Conservation (phyloP, 2,329 filamentous ascomycete species). For the Bretziella fagacearum region DNA sequence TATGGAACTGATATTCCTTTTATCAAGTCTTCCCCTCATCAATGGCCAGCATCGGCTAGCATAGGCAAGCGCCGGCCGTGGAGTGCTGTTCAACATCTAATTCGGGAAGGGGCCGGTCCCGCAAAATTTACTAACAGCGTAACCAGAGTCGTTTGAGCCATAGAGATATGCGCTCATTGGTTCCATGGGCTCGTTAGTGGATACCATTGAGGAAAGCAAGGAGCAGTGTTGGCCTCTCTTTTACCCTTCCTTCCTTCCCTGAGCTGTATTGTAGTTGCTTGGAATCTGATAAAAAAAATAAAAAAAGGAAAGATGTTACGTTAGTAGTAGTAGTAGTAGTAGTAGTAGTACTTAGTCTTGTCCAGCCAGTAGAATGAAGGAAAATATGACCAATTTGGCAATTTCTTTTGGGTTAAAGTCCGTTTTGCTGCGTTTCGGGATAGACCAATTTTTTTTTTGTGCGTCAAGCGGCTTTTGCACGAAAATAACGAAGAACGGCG, state of each 20-base stretch:
- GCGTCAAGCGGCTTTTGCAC: neutral
- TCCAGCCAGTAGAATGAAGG: neutral
- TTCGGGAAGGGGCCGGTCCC: constrained; percentile 1
- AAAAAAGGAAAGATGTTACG: neutral
- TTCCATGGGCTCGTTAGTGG: too few species aligned
- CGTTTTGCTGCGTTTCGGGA: neutral
- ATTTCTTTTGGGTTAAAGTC: neutral
- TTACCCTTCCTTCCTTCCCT: too few species aligned
- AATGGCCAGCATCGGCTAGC: constrained; percentile 6
- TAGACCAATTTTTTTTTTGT: neutral
- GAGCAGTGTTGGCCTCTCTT: neutral
- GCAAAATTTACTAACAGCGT: neutral
- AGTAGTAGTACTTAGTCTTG: too few species aligned
- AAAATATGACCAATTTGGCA: constrained; percentile 1
- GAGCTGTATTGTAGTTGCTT: neutral
- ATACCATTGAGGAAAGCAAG: neutral
- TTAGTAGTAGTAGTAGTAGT: neutral
- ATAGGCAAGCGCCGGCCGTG: neutral
- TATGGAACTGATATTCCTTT: too few species aligned
- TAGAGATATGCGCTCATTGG: neutral
- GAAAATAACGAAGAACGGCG: constrained; percentile 5
- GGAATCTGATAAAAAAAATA: neutral
- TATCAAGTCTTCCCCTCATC: neutral
- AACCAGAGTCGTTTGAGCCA: neutral
- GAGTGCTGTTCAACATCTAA: neutral